Conservation (phyloP, 78 protist genomes). For the Cavenderia fasciculata region DNA sequence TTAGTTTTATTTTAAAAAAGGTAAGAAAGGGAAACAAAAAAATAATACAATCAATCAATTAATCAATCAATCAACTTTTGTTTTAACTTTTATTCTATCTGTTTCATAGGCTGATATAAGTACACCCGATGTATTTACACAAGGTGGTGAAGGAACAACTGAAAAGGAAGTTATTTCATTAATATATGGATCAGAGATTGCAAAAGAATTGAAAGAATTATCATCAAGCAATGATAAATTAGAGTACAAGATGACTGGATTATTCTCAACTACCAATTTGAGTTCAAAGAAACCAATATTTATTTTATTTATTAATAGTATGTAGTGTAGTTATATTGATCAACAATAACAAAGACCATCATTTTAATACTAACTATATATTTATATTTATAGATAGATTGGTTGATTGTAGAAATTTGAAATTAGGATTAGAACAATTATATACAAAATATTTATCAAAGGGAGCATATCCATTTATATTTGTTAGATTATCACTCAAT, state of each 20-base stretch:
- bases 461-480: constrained; percentile 88
- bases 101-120: constrained; percentile 62
- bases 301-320: constrained; percentile 93
- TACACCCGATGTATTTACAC: constrained; percentile 68
- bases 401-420: constrained; percentile 88
- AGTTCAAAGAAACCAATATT: constrained; percentile 55
- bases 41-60: too few relatives aligned
- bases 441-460: constrained; percentile 88
- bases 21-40: background rate
- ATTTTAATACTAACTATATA: background rate
- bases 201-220: constrained; percentile 69
- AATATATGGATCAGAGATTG: constrained; percentile 79
- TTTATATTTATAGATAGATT: constrained; percentile 79
- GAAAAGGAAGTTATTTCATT: constrained; percentile 49
- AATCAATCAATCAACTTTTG: too few relatives aligned
- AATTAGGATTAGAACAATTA: constrained; percentile 75
- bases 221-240: background rate
- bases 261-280: constrained; percentile 86
- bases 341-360: background rate
- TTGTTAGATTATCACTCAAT: constrained; percentile 79
- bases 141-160: background rate
- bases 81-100: background rate
- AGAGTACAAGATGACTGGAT: constrained; percentile 58
- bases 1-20: constrained; percentile 85
- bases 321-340: background rate